Base-by-base conservation (phyloP, 2,329 filamentous ascomycete genomes). In the Fusarium zealandicum region DNA sequence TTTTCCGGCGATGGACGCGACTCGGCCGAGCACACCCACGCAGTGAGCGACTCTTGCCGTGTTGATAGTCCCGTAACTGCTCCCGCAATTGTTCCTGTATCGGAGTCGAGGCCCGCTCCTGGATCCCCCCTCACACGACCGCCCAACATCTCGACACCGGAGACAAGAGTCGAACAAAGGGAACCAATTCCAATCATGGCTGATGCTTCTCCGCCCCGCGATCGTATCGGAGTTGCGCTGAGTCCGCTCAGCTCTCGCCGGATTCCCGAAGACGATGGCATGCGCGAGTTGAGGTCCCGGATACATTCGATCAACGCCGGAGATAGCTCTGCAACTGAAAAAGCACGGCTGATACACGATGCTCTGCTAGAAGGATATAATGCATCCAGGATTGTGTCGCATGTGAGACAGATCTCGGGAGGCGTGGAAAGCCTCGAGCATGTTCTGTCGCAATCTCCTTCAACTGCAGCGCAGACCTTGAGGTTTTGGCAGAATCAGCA, bases 241-340 rank as follows among this genome's bases (percentile, higher is more conserved):
- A 68, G 66, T 35, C 66, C 71, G 8, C 60, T 54, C 47, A 71
- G 66, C 52, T 66, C 63, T 40, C 70, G 69, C 12, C 70, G 65
- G 32, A 73, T 92, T 33, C 90, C 90, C 1, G 90, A 88, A 69
- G 89, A 93, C 68, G 90, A 95, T 77, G 90, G 90, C 37, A 93
- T 91, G 87, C 79, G 82, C 14, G 73, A 76, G 48, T 72, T 93
- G 64, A 81, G 90, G 65, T 80, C 77, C 59, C 84, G 84, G 57
- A 92, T 95, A 61, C 80, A 89, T 54, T 78, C 77, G 17, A 88
- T 93, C 57, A 88, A 91, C 69, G 78, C 82, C 20, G 80, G 80
- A 61, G 78, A 85, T 18, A 78, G 87, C 40, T 72, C 82, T 4
- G 78, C 80, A 36, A 70, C 78, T 6, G 86, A 90, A 53, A 92